Base-by-base conservation (phyloP, 2,329 filamentous ascomycete genomes). In the Cercospora sp. region DNA sequence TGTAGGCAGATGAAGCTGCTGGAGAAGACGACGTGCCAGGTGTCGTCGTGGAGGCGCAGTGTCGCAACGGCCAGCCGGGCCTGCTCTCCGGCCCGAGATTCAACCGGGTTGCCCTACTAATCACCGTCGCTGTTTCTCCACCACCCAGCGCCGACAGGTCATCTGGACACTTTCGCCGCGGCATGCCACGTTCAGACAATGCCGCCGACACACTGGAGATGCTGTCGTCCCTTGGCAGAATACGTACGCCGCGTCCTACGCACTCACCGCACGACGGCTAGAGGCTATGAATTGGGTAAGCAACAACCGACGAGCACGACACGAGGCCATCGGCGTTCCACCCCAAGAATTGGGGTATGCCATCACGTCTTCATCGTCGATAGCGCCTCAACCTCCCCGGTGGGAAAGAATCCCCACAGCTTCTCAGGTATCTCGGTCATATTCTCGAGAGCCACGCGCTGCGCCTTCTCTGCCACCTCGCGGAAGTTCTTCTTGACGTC, bases 281-380 rank as follows among this genome's bases (percentile, higher is more conserved):
- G 23, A 28, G 48, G 13, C 12, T 5, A 26, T 16, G 48, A 26
- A 16, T 16, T 23, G 20, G 48, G 23, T 16, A 53, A 23, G 48
- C 48, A 13, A 53, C 20, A 28, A 26, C 23, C 13, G 4, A 53
- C 7, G 48, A 26, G 48, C 48, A 53, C 10, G 45, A 23, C 10
- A 26, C 48, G 20, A 28, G 20, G 20, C 48, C 2, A 28, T 8
- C 5, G 12, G 20, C 48, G 23, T 7, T 13, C 55, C 20, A 16
- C 16, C 55, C 13, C 55, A 28, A 33, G 12, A 12, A 18, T 18
- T 9, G 28, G 28, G 12, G 30, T 12, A 31, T 58, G 1, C 30
- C 23, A n/a, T 58, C 55, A 62, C 33, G 45, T 42, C 33, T 40
- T 26, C 16, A 4, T 85, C 83, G 64, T 64, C 13, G 60, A 45